Conservation (phyloP, 108 stramenopile genomes). For the Aurantiochytrium sp. region DNA sequence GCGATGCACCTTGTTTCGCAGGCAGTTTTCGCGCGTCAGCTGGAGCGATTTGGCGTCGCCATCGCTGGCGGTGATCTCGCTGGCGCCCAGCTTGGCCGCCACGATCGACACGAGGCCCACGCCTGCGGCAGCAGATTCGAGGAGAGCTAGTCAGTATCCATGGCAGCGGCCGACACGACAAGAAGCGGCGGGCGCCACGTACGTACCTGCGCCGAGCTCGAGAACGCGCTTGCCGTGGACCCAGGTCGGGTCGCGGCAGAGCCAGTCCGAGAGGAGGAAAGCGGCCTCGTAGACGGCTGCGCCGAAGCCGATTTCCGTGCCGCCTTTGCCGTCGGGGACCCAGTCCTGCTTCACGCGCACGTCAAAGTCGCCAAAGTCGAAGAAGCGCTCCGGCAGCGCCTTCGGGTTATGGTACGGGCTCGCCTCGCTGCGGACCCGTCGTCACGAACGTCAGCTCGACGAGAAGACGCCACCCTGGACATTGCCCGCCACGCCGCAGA, state of each 20-base stretch:
- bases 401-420: background rate
- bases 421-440: background rate
- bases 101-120: background rate
- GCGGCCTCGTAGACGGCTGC: conserved; percentile 40
- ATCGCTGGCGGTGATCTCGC: background rate
- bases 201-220: conserved; percentile 9
- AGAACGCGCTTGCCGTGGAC: background rate
- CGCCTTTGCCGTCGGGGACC: conserved; percentile 40
- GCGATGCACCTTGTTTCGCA: background rate
- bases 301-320: conserved; percentile 43
- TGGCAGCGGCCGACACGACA: too few species aligned
- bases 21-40: background rate
- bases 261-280: conserved; percentile 27
- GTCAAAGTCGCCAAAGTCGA: background rate
- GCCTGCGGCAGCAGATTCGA: too few species aligned
- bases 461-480: too few species aligned
- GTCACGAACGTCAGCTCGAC: too few species aligned
- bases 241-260: background rate
- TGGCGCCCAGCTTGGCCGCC: background rate
- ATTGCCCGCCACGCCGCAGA: too few species aligned
- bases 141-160: too few species aligned
- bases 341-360: conserved; percentile 34
- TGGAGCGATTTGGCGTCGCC: background rate
- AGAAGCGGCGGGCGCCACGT: too few species aligned
- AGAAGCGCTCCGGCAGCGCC: background rate